Base-by-base conservation (phyloP, 176 grass and related monocot species). In the Chloris gayana region DNA sequence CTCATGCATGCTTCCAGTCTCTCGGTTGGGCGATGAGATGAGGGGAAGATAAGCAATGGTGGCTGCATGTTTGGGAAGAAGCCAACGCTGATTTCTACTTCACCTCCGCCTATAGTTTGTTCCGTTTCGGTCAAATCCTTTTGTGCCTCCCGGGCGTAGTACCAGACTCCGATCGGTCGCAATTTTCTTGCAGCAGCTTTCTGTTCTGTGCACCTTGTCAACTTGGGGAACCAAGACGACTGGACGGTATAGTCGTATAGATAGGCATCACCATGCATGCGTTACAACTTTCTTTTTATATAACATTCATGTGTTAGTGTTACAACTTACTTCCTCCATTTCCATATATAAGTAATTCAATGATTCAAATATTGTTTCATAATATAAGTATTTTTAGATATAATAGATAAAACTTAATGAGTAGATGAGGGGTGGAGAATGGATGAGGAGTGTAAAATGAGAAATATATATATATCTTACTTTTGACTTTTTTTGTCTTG, bases 191-290 rank as follows among this genome's bases (percentile, higher is more conserved):
- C 57, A 46, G 38, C 17, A 14, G 8, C 33, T 33, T 18, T 13
- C 29, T 18, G 51, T 22, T 7, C 19, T 21, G 19, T 25, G 50
- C 7, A 0, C 26, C 12, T 49, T 53, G 51, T 33, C 14, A 11
- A 26, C 25, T 71, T 63, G 63, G 68, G 59, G 18, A 65, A 83
- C 14, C 22, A 18, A 35, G 29, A 50, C 38, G 67, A 47, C 34
- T 5, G 7, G 35, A 37, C 35, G 19, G 57, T 25, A 44, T 18
- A 3, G 54, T 11, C 50, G 26, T 34, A 14, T 50, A 45, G 61
- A 34, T 64, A 82, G 37, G 37, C 49, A 29, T 39, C 24, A 31
- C n/a, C 46, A 34, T 32, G 75, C 83, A 35, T 58, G 69, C 61
- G 69, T 66, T 59, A 4, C 76, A 67, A 14, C 21, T n/a, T n/a